Base-by-base conservation (phyloP, 441 rosid genomes). In the Populus tomentosa region DNA sequence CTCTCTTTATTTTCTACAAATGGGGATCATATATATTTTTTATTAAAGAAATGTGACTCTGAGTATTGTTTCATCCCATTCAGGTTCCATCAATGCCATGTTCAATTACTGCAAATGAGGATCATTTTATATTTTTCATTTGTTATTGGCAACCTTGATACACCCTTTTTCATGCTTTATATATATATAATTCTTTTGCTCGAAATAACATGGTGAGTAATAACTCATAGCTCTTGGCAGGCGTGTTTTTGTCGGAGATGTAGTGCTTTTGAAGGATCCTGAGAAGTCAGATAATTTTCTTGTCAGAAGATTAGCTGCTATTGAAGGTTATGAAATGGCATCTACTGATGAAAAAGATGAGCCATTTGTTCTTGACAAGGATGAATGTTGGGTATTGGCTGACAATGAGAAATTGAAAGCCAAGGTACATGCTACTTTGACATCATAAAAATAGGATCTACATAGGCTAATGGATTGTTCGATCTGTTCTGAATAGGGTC, bases 361-460 rank as follows among this genome's bases (percentile, higher is more conserved):
- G 79, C 90, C 98, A 71, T 96, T 96, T 86, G 83, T 91, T 84
- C 92, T 96, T 40, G 89, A 90, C 6, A 86, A 84, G 79, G 92
- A 91, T 78, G 88, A 91, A 68, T 96, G 98, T 74, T 94, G 99
- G 99, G 93, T 96, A 38, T 69, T 90, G 84, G 96, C 94, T 78
- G 98, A 93, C 84, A 92, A 96, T 79, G 89, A 89, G 53, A 86
- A 86, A 53, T 72, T 91, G 85, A 88, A 88, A 82, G 87, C 95
- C 78, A 87, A 96, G 98, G 99, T 95, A 87, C 63, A 11, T 26
- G 46, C 64, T 24, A 21, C 50, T 30, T 70, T 78, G 30, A 63
- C 7, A 72, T 69, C 24, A 62, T 42, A 23, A 16, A 46, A 28
- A 70, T 66, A 42, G 30, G 70, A 73, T 64, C 28, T 23, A 26